These are phyloP conservation scores for Cercospora berteroae DNA, from an alignment of 2,329 filamentous ascomycete species.

Conservation along the genomic window DNA sequence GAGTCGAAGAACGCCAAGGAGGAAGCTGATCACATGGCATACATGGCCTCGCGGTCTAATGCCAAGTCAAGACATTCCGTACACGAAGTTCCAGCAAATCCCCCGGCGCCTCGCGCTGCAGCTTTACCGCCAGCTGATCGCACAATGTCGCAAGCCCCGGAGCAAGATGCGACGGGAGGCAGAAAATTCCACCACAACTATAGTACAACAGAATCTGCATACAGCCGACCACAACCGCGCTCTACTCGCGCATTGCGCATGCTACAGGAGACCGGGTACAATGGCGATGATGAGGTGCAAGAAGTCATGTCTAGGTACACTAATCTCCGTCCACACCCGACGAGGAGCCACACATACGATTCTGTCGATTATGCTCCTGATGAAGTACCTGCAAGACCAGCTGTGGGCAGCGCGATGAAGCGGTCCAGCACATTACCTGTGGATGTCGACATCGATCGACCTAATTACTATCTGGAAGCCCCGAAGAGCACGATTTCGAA, in stretches of 20 bases:
- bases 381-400: conserved; percentile 13
- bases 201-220: conserved; percentile 35
- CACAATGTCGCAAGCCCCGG: conserved; percentile 35
- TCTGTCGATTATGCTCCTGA: conserved; percentile 27
- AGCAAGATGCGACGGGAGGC: conserved; percentile 10
- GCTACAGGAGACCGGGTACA: conserved; percentile 40
- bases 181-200: conserved; percentile 30
- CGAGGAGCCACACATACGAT: conserved; percentile 31
- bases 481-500: conserved; percentile 22
- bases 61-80: conserved; percentile 22
- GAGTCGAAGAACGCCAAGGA: conserved; percentile 51
- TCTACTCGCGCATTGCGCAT: conserved; percentile 34
- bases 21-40: conserved; percentile 38
- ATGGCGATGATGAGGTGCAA: conserved; percentile 29
- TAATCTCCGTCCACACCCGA: conserved; percentile 24
- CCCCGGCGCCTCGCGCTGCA: conserved; percentile 18
- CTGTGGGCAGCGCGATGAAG: conserved; percentile 17
- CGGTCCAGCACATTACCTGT: conserved; percentile 25
- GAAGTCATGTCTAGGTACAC: conserved; percentile 29
- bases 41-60: conserved; percentile 22
- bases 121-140: conserved; percentile 23
- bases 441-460: conserved; percentile 12
- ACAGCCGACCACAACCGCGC: conserved; percentile 27
- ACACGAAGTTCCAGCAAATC: conserved; percentile 13
- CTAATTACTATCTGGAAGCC: conserved; percentile 25